Evolutionary conservation across 23 red algal species (phyloP), one percentile per base, ranked within the genome.

Genomic region (Gracilaria vermiculophylla): DNA sequence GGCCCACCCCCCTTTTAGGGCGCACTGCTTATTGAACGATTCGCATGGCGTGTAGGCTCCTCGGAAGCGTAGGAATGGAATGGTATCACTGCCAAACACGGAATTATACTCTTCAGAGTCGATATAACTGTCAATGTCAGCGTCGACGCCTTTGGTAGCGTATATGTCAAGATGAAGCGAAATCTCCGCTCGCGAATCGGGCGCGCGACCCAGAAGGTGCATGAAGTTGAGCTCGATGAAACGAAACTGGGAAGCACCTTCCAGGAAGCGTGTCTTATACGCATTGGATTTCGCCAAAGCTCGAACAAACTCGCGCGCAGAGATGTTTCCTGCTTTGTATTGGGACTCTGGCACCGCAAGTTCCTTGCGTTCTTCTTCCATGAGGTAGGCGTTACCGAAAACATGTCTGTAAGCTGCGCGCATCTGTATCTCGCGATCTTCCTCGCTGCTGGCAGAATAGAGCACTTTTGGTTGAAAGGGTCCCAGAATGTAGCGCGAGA

Each of bases 161-260:
- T 95, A 95, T 20, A 58, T 62, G 13, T 44, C 42, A 31, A 84
- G 48, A 36, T 77, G 76, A 16, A 72, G 40, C 2, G 93, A 60
- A 66, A 84, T 91, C 80, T 95, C 93, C 35, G 69, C 23, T 57
- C 81, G 65, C 35, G 80, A 47, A 67, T 91, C 86, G 5, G 93
- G 86, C 1, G 85, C 85, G 64, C 93, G 86, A 33, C 93, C 93
- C 23, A 95, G 69, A 61, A 95, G 65, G 50, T 95, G 93, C 93
- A 91, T 95, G 71, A 77, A 95, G 53, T 84, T 84, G 17, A 95
- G 86, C 56, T 95, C 93, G 7, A 91, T 84, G 67, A 90, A 81
- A 37, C 93, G 77, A 66, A 85, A 95, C 57, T 85, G 73, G 23
- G 67, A 53, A 23, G 85, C 85, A 50, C 87, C 87, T 69, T 95